Evolutionary conservation across 1,284 basidiomycete genomes (phyloP), one percentile per base, ranked within the genome.

Genomic region (Abortiporus biennis): DNA sequence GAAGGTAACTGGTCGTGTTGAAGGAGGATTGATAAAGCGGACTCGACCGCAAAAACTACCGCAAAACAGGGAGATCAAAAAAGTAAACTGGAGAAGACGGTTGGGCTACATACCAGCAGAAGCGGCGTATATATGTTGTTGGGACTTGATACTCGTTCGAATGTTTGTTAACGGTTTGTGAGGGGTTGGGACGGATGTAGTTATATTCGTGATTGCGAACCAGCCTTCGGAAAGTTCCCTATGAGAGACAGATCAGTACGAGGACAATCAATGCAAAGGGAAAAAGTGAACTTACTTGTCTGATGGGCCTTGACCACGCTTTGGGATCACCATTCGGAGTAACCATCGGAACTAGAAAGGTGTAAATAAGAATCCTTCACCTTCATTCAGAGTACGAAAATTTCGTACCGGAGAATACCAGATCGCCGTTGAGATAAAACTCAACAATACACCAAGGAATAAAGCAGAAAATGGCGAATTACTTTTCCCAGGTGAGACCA

Each of bases 21-120:
- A 1, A 84, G 67, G 23, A 83, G 61, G 36, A 91, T 67, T 4
- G 74, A 71, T 6, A 93, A 69, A 0, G 86, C 90, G 11, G n/a
- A n/a, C n/a, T n/a, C n/a, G n/a, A n/a, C n/a, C n/a, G n/a, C n/a
- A n/a, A n/a, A n/a, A n/a, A n/a, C n/a, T n/a, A n/a, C n/a, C n/a
- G n/a, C n/a, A n/a, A n/a, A n/a, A n/a, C n/a, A n/a, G n/a, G n/a
- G n/a, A n/a, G n/a, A n/a, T n/a, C n/a, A n/a, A n/a, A n/a, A n/a
- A n/a, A n/a, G n/a, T n/a, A n/a, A n/a, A n/a, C n/a, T n/a, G n/a
- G n/a, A n/a, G n/a, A n/a, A n/a, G 38, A 38, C 25, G 16, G 21
- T 15, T 24, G 21, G 21, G 22, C 21, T n/a, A 59, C 73, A 38
- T 52, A 85, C 83, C 63, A 4, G 83, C 68, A 1, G 87, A n/a